Percentiles rank a stretch among this genome's conserved stretches.
Conservation (phyloP, 768 basidiomycete species). For the Lyophyllum shimeji region DNA sequence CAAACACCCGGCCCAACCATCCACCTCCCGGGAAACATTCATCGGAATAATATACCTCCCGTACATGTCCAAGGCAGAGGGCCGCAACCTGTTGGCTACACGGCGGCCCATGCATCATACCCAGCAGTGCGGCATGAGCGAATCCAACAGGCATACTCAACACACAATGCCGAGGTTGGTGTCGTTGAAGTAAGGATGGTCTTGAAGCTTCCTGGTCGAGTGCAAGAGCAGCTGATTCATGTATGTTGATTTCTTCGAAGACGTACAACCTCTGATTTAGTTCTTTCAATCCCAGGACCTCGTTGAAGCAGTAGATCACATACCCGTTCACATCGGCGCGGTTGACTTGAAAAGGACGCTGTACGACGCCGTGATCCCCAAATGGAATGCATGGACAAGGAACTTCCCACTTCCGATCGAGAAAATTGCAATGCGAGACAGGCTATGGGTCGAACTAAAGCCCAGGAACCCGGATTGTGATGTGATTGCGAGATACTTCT, state of each 20-base stretch:
- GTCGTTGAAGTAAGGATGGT: neutral
- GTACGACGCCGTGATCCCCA: slow-evolving; percentile 14
- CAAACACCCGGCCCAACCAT: no score
- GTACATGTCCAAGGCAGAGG: no score
- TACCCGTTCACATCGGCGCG: slow-evolving; percentile 24
- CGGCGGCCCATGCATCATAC: neutral
- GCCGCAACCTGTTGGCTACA: neutral
- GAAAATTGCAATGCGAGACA: slow-evolving; percentile 4
- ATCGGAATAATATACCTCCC: no score
- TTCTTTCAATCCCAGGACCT: no score
- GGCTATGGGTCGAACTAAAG: slow-evolving; percentile 1
- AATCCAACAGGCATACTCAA: slow-evolving; percentile 2
- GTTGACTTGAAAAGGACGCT: slow-evolving; percentile 15
- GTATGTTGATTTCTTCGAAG: no score
- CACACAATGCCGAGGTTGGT: neutral
- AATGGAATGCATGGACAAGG: slow-evolving; percentile 13
- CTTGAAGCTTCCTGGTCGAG: neutral
- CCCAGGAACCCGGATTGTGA: slow-evolving; percentile 3
- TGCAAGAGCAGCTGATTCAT: neutral
- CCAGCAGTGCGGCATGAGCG: neutral
- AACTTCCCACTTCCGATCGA: neutral
- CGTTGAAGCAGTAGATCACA: slow-evolving; percentile 19
- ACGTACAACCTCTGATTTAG: no score
- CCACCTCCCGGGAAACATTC: no score
- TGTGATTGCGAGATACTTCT: neutral